A percentile compares a stretch with the other conserved stretches of the same genome.
Evolutionary conservation across 768 basidiomycete species (phyloP).

Genomic region (Kwoniella bestiolae): DNA sequence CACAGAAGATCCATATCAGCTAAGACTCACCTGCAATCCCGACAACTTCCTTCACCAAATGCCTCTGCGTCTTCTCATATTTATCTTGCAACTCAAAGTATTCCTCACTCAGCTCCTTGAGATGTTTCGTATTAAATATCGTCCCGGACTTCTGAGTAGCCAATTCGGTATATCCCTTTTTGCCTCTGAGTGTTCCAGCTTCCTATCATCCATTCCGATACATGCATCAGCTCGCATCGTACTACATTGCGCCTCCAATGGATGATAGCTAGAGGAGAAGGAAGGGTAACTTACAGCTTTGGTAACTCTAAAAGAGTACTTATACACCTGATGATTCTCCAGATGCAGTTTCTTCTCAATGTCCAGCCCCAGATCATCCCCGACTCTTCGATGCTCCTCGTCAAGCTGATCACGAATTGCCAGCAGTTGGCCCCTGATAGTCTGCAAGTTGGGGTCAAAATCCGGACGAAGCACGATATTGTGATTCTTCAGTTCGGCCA

Average conservation of each 20-base stretch:
- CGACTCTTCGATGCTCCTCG: slow-evolving; percentile 72
- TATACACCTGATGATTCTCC: slow-evolving; percentile 85
- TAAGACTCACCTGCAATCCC: slow-evolving; percentile 80
- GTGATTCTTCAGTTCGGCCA: slow-evolving; percentile 73
- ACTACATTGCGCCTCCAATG: too few relatives aligned
- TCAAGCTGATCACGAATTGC: slow-evolving; percentile 80
- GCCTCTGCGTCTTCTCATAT: slow-evolving; percentile 77
- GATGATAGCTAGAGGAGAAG: too few relatives aligned
- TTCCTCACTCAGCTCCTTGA: slow-evolving; percentile 74
- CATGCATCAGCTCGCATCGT: too few relatives aligned
- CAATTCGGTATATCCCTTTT: slow-evolving; percentile 77
- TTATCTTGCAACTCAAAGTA: slow-evolving; percentile 69
- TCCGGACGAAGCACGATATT: slow-evolving; percentile 90
- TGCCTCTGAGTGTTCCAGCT: slow-evolving; percentile 68
- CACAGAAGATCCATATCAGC: neutral
- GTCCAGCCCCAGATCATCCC: slow-evolving; percentile 74
- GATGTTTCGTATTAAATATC: slow-evolving; percentile 78
- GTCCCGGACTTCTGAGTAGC: slow-evolving; percentile 82
- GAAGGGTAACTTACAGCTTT: slow-evolving; percentile 70
- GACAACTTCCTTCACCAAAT: slow-evolving; percentile 89
- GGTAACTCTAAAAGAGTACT: slow-evolving; percentile 89
- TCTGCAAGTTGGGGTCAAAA: slow-evolving; percentile 76
- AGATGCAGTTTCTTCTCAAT: slow-evolving; percentile 94
- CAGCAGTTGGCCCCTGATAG: slow-evolving; percentile 69
- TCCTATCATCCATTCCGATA: slow-evolving; percentile 64